phyloP scores from a whole-genome alignment of 805 yeast genomes.

The Kazachstania africana region DNA sequence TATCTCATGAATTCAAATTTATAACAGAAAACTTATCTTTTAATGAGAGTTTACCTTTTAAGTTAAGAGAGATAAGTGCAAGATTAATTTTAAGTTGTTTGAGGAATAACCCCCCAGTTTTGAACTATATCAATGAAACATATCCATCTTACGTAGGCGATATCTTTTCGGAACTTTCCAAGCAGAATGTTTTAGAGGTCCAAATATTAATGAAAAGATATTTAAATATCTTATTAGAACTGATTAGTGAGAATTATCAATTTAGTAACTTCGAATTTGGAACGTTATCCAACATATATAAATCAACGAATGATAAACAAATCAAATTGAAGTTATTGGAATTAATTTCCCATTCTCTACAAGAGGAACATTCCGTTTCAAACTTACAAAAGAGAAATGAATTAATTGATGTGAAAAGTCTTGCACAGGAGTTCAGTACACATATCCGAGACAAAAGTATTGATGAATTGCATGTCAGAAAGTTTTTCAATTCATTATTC shows the following conservation, averaged over 20 bases:
- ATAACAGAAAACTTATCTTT: slow-evolving; percentile 10
- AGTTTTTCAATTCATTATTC: slow-evolving; percentile 31
- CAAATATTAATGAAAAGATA: slow-evolving; percentile 16
- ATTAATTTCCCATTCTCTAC: slow-evolving; percentile 10
- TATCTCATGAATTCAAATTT: slow-evolving; percentile 20
- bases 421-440: slow-evolving; percentile 13
- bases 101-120: slow-evolving; percentile 62
- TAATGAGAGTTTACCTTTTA: slow-evolving; percentile 8
- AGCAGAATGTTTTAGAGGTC: slow-evolving; percentile 1
- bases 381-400: slow-evolving; percentile 9
- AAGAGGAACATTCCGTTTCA: slow-evolving; percentile 2
- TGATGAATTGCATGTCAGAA: slow-evolving; percentile 32
- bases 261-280: slow-evolving; percentile 8
- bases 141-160: slow-evolving; percentile 30
- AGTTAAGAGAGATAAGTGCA: slow-evolving; percentile 39
- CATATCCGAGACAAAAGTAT: slow-evolving; percentile 17
- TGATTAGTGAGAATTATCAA: slow-evolving; percentile 8
- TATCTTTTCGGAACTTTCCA: slow-evolving; percentile 14
- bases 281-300: slow-evolving; percentile 11
- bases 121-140: slow-evolving; percentile 25
- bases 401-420: not conserved
- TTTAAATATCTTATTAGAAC: slow-evolving; percentile 19
- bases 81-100: slow-evolving; percentile 56
- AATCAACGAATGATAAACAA: slow-evolving; percentile 11
- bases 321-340: slow-evolving; percentile 22